Percentiles rank a stretch among this genome's conserved stretches.
phyloP scores from a whole-genome alignment of 2,329 filamentous ascomycete genomes.

The Xylaria sp. region DNA sequence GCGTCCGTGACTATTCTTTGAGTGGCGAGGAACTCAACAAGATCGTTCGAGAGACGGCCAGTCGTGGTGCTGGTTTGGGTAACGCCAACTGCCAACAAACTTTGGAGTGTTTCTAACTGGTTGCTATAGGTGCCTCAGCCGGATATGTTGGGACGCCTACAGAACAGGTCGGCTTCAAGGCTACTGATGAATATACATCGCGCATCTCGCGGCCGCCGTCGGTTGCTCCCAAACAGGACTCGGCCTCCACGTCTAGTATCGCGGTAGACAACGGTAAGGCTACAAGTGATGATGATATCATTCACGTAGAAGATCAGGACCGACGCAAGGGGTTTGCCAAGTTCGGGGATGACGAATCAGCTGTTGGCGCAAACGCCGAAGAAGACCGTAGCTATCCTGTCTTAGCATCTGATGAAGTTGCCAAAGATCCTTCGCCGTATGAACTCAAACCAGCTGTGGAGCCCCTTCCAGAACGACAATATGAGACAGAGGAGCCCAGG shows the following conservation, averaged over 20 bases:
- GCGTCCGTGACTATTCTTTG: slow-evolving; percentile 75
- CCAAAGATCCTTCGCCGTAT: slow-evolving; percentile 70
- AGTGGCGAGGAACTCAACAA: slow-evolving; percentile 89
- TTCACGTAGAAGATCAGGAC: slow-evolving; percentile 75
- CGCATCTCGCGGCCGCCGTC: slow-evolving; percentile 65
- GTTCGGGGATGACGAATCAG: slow-evolving; percentile 49
- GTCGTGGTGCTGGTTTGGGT: slow-evolving; percentile 55
- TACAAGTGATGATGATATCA: slow-evolving; percentile 60
- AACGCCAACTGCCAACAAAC: slow-evolving; percentile 39
- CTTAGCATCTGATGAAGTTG: slow-evolving; percentile 83
- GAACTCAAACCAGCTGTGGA: slow-evolving; percentile 80
- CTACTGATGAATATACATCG: slow-evolving; percentile 80
- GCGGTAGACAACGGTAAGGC: slow-evolving; percentile 27
- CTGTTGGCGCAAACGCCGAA: slow-evolving; percentile 58
- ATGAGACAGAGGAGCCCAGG: slow-evolving; percentile 58
- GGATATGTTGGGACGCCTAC: slow-evolving; percentile 75
- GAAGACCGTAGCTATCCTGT: slow-evolving; percentile 75
- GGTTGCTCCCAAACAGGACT: slow-evolving; percentile 42
- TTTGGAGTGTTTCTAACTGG: slow-evolving; percentile 39
- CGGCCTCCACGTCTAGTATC: slow-evolving; percentile 34
- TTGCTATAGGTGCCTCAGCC: slow-evolving; percentile 61
- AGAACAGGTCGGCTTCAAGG: slow-evolving; percentile 88
- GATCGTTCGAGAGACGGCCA: slow-evolving; percentile 75
- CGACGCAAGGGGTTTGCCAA: slow-evolving; percentile 48
- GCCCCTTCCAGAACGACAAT: slow-evolving; percentile 67